Evolutionary conservation across 1,284 basidiomycete species (phyloP).

Genomic region (Cerrena zonata): DNA sequence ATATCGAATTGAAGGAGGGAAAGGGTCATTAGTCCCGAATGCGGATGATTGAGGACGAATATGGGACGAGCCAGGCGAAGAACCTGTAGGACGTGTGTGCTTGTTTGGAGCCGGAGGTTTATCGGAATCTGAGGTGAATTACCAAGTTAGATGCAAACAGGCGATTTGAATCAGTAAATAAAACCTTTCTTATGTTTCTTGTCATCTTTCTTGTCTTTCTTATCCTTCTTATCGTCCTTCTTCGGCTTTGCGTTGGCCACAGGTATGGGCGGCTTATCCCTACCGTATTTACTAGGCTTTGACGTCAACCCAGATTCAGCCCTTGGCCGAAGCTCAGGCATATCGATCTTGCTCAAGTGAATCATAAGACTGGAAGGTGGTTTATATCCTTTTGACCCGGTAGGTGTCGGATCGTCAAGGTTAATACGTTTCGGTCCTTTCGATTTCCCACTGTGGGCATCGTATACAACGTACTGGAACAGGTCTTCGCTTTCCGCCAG

Average conservation of each 20-base stretch:
- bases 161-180: background rate
- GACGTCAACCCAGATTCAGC: conserved; percentile 7
- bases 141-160: background rate
- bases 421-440: conserved; percentile 66
- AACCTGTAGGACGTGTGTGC: conserved; percentile 28
- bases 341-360: conserved; percentile 76
- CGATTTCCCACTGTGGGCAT: conserved; percentile 33
- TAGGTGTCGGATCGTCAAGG: conserved; percentile 41
- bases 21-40: conserved; percentile 14
- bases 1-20: conserved; percentile 8
- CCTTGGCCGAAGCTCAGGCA: conserved; percentile 70
- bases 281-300: conserved; percentile 4
- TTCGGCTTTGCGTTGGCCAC: conserved; percentile 5
- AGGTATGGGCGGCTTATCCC: conserved; percentile 6
- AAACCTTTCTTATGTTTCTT: conserved; percentile 18
- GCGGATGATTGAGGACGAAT: conserved; percentile 8
- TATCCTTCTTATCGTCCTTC: conserved; percentile 13
- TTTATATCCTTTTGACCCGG: conserved; percentile 41
- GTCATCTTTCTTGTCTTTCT: conserved; percentile 17
- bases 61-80: conserved; percentile 5
- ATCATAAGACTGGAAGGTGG: conserved; percentile 63
- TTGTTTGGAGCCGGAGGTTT: conserved; percentile 5
- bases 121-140: background rate
- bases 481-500: conserved; percentile 56
- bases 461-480: conserved; percentile 74